Conservation (phyloP, 257 asterid species). For the Fraxinus americana region DNA sequence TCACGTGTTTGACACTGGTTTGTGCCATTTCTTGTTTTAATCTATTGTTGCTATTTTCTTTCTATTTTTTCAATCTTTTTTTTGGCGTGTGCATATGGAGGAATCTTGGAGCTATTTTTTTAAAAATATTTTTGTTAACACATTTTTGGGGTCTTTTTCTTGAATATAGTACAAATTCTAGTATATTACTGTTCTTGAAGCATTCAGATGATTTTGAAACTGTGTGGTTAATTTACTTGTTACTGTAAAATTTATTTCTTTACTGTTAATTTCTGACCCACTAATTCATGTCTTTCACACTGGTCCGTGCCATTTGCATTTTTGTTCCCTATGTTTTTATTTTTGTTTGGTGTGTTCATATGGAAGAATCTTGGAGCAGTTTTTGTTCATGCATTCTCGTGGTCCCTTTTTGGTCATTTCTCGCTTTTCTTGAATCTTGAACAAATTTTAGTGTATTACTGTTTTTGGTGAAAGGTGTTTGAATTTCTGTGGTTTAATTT, state of each 20-base stretch:
- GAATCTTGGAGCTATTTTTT: not conserved
- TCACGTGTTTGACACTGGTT: slow-evolving; percentile 86
- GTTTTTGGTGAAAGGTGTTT: slow-evolving; percentile 8
- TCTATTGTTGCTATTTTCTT: not conserved
- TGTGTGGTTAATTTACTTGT: not conserved
- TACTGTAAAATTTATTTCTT: not conserved
- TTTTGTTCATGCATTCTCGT: not conserved
- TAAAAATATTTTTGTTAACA: not conserved
- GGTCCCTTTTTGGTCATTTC: not conserved
- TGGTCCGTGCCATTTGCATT: slow-evolving; percentile 39
- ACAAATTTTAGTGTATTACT: slow-evolving; percentile 8
- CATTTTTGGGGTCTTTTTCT: not conserved
- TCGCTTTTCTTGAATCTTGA: not conserved
- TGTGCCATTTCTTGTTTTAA: slow-evolving; percentile 1
- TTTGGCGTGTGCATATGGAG: not conserved
- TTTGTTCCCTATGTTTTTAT: not conserved
- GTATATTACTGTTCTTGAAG: slow-evolving; percentile 1
- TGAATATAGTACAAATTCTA: slow-evolving; percentile 5
- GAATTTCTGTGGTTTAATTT: not conserved
- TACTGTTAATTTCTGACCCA: slow-evolving; percentile 59
- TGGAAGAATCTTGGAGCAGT: not conserved
- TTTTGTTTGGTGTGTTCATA: not conserved
- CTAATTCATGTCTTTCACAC: slow-evolving; percentile 74
- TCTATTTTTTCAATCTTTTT: not conserved
- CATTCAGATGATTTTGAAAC: not conserved